Conservation (phyloP, 371 early-diverging fungal species). For the Mucor indicus region DNA sequence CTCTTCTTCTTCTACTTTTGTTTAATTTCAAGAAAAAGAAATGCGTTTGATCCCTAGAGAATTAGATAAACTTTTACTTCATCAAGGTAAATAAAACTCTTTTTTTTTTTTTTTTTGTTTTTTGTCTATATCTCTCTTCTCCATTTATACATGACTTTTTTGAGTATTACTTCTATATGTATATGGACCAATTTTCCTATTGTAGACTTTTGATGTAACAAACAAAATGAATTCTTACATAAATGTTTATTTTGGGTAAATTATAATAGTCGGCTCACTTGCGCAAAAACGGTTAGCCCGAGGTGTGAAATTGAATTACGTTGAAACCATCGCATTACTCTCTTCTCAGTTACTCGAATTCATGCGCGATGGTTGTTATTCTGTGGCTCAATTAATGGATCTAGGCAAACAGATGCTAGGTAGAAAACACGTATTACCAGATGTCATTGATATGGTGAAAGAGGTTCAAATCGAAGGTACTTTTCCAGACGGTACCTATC, state of each 20-base stretch:
- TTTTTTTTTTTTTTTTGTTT: no score
- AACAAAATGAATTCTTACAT: no score
- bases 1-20: background rate
- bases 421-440: constrained; percentile 75
- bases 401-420: constrained; percentile 87
- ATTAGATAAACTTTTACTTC: constrained; percentile 83
- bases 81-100: constrained; percentile 50
- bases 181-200: background rate
- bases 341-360: constrained; percentile 82
- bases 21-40: no score
- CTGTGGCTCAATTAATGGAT: constrained; percentile 86
- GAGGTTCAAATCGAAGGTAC: constrained; percentile 91
- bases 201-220: no score
- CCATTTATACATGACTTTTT: background rate
- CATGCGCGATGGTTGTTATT: constrained; percentile 82
- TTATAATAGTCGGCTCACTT: constrained; percentile 66
- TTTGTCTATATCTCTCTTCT: no score
- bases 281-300: constrained; percentile 89
- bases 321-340: constrained; percentile 85
- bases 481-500: constrained; percentile 87
- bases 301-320: constrained; percentile 80
- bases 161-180: no score
- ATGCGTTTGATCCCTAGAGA: constrained; percentile 85
- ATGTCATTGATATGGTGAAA: constrained; percentile 63
- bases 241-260: no score